These are phyloP conservation scores for Potentilla sterilis DNA, from an alignment of 306 rosid species.

Conservation along the genomic window DNA sequence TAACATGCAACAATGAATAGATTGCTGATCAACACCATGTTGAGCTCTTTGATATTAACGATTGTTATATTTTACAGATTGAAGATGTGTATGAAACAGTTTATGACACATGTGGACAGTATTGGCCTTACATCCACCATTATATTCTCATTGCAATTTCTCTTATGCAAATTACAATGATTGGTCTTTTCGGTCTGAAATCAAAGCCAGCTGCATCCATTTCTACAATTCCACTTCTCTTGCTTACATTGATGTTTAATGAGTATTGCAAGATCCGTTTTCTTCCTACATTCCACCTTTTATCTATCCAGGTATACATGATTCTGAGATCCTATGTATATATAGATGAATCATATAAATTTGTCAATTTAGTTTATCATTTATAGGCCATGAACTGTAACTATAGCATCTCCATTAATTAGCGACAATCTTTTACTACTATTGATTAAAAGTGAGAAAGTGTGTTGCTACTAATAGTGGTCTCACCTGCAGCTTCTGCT, in stretches of 20 bases:
- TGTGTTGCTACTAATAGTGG: background rate
- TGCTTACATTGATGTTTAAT: constrained; percentile 67
- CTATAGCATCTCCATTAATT: background rate
- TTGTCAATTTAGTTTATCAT: background rate
- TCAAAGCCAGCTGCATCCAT: constrained; percentile 79
- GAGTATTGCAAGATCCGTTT: constrained; percentile 93
- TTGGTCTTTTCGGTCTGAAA: constrained; percentile 82
- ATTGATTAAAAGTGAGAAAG: background rate
- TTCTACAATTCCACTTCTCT: constrained; percentile 67
- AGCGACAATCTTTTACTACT: background rate
- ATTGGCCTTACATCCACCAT: constrained; percentile 86
- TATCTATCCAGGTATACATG: constrained; percentile 57
- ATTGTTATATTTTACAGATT: constrained; percentile 57
- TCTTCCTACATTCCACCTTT: constrained; percentile 64
- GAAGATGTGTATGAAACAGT: constrained; percentile 68
- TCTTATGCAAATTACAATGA: constrained; percentile 95
- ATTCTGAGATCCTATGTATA: background rate
- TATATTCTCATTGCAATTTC: constrained; percentile 63
- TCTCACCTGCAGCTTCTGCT: background rate
- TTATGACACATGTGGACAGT: constrained; percentile 81
- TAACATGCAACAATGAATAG: background rate
- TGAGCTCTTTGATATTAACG: background rate
- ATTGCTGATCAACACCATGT: background rate
- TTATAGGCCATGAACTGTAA: background rate
- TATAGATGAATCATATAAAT: background rate